Evolutionary conservation across 2,329 filamentous ascomycete species (phyloP).

Genomic region (Ophiocordyceps robertsii): DNA sequence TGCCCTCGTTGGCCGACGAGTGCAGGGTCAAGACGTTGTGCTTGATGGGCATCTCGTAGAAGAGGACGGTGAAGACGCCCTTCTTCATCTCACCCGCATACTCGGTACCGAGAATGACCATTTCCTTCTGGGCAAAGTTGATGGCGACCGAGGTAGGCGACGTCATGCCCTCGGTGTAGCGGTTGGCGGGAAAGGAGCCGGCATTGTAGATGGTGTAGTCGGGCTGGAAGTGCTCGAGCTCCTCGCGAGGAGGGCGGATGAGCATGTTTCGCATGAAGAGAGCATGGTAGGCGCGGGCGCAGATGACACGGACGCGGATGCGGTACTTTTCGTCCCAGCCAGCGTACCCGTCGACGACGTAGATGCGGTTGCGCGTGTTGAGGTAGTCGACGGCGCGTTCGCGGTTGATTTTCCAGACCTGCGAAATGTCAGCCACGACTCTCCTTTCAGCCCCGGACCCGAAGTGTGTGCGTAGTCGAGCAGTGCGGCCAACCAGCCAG

Average conservation of each 20-base stretch:
- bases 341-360: conserved; percentile 92
- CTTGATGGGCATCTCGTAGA: conserved; percentile 99
- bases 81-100: conserved; percentile 83
- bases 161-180: conserved; percentile 97
- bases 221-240: conserved; percentile 94
- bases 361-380: conserved; percentile 97
- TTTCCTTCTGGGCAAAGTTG: conserved; percentile 99
- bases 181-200: conserved; percentile 94
- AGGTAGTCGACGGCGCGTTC: conserved; percentile 98
- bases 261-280: conserved; percentile 99
- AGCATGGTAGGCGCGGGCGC: conserved; percentile 97
- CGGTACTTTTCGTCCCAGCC: conserved; percentile 98
- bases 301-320: conserved; percentile 94
- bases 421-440: conserved; percentile 1
- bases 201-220: conserved; percentile 99
- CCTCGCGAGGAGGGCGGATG: conserved; percentile 80
- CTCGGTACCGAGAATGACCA: conserved; percentile 98
- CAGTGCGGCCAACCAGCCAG: conserved; percentile 5
- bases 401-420: conserved; percentile 99
- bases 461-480: too few species aligned
- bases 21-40: conserved; percentile 97
- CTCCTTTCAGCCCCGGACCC: background rate
- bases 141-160: conserved; percentile 95
- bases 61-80: conserved; percentile 96
- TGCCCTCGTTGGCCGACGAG: conserved; percentile 95